Conservation (phyloP, 2,329 filamentous ascomycete genomes). For the Cadophora sp. region DNA sequence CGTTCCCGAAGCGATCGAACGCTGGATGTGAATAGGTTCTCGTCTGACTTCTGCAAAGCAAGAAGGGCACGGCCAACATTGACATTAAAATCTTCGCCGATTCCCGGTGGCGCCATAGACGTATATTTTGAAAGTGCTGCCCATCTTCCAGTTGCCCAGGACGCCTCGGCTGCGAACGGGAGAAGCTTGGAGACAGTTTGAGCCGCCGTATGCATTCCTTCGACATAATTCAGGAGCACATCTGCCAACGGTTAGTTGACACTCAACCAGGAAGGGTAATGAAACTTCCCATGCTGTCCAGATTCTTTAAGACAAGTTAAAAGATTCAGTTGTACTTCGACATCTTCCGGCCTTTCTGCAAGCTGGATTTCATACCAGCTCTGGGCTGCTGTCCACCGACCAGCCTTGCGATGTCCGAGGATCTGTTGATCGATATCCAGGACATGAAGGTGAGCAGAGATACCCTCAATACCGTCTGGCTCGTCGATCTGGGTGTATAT, state of each 20-base stretch:
- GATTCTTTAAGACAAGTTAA: conserved; percentile 91
- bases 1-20: conserved; percentile 72
- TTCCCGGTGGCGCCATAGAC: conserved; percentile 51
- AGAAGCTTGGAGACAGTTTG: conserved; percentile 68
- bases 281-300: conserved; percentile 81
- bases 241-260: conserved; percentile 55
- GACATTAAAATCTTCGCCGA: conserved; percentile 77
- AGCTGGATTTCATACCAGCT: conserved; percentile 97
- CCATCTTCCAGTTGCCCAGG: conserved; percentile 90
- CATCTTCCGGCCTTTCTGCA: conserved; percentile 76
- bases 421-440: conserved; percentile 95
- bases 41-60: conserved; percentile 61
- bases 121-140: conserved; percentile 74
- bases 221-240: conserved; percentile 84
- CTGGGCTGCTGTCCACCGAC: conserved; percentile 92
- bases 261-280: background rate
- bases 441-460: conserved; percentile 84
- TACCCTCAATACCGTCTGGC: conserved; percentile 93
- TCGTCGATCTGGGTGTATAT: conserved; percentile 99
- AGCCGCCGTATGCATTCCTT: conserved; percentile 66
- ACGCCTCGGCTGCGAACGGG: conserved; percentile 87
- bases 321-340: conserved; percentile 81
- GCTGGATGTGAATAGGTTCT: conserved; percentile 58
- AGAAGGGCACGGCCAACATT: conserved; percentile 74
- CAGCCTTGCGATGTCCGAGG: conserved; percentile 89